phyloP scores from a whole-genome alignment of 768 basidiomycete species.

The Antrodiella citrinella region DNA sequence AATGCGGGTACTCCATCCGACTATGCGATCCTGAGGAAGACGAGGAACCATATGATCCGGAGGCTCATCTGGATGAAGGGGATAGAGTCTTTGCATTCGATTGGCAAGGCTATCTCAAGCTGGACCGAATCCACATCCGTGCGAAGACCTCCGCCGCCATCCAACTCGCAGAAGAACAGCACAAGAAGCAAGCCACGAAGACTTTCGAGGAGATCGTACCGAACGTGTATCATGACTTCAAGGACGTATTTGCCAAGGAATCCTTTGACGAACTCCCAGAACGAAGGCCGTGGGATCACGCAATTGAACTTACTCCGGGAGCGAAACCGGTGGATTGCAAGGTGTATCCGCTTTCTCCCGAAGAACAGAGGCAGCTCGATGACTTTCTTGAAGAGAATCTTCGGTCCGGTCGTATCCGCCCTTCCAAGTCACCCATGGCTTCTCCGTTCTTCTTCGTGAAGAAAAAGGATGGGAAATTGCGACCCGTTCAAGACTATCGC shows the following conservation, averaged over 20 bases:
- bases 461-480: constrained; percentile 28
- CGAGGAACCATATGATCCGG: constrained; percentile 1
- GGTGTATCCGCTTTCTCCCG: constrained; percentile 13
- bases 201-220: constrained; percentile 13
- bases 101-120: background rate
- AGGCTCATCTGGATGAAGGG: background rate
- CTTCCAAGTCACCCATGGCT: constrained; percentile 12
- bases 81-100: background rate
- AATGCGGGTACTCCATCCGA: background rate
- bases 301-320: constrained; percentile 11
- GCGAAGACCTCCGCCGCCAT: background rate
- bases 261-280: constrained; percentile 14
- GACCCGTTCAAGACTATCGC: constrained; percentile 27
- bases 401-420: constrained; percentile 9
- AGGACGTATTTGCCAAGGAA: constrained; percentile 18
- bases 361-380: constrained; percentile 15
- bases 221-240: constrained; percentile 3
- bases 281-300: constrained; percentile 11
- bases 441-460: constrained; percentile 24
- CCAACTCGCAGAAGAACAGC: background rate
- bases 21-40: background rate
- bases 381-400: constrained; percentile 20
- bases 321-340: constrained; percentile 6
- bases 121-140: background rate
- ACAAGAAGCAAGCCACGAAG: background rate